Conservation (phyloP, 2,329 filamentous ascomycete species). For the Byssochlamys sp. region DNA sequence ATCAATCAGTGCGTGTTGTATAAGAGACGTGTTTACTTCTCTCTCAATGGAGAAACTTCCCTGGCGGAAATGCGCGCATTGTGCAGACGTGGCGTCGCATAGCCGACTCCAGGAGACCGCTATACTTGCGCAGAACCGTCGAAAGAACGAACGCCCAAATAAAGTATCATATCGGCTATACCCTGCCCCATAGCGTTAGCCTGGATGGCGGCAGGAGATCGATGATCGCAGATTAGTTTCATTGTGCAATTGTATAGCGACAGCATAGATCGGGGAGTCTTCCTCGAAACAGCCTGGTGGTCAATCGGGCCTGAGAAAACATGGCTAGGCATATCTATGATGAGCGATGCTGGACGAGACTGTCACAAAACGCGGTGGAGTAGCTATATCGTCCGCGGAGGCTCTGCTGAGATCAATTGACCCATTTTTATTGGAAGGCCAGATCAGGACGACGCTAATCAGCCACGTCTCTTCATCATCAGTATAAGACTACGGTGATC, state of each 20-base stretch:
- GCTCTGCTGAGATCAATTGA: background rate
- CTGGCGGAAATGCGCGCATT: background rate
- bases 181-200: background rate
- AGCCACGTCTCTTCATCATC: background rate
- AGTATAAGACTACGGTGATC: background rate
- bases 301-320: background rate
- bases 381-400: background rate
- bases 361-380: background rate
- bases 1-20: background rate
- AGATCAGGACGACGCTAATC: background rate
- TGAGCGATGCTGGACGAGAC: background rate
- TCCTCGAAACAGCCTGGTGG: background rate
- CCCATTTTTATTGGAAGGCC: background rate
- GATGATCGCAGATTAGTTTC: background rate
- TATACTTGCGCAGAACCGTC: background rate
- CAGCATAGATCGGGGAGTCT: background rate
- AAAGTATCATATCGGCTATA: background rate
- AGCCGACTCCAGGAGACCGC: background rate
- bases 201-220: background rate
- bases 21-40: background rate
- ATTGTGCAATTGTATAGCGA: background rate
- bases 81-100: background rate
- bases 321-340: background rate
- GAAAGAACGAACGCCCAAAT: background rate
- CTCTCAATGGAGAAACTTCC: background rate